Base-by-base conservation (phyloP, 169 alveolate species). In the Fabrea salina region DNA sequence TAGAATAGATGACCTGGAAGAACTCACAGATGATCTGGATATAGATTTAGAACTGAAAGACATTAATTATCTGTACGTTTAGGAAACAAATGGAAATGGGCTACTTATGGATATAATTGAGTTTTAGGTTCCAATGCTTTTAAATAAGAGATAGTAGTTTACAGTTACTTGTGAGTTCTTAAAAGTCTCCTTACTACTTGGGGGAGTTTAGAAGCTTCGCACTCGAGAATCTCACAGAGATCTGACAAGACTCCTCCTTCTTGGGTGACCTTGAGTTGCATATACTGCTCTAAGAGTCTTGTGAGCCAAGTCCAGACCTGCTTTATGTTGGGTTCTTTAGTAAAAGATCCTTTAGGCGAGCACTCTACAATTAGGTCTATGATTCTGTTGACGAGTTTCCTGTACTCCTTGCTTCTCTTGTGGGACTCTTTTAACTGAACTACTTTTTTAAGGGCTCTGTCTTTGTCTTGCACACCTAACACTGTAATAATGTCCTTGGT, bases 281-380 rank as follows among this genome's bases (percentile, higher is more conserved):
- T 64, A 40, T 64, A 64, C 30, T 64, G 57, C n/a, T 64, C 75
- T 19, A 64, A 25, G 32, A 64, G n/a, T 19, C 35, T 0, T 5
- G 75, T 64, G 0, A 64, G 32, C 57, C 75, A 64, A 19, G 19
- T 64, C 75, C 75, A 64, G 27, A 64, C 41, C 50, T 64, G 75
- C 35, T 64, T 51, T 25, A 39, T 30, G 41, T 32, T 37, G n/a
- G 75, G 75, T 8, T n/a, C 50, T 64, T 64, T 64, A 13, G 19
- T 35, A 37, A 64, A 64, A 13, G 57, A 19, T 32, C 50, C 50
- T 37, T 51, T 25, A 35, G 75, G 75, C n/a, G 75, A 64, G 33
- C 75, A 64, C 5, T 64, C 47, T 39, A 64, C 50, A 32, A 64
- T 40, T 27, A 64, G 27, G 25, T 64, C 50, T 22, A 56, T 37